phyloP scores from a whole-genome alignment of 2,329 filamentous ascomycete species.

The Hymenoscyphus fraxineus region DNA sequence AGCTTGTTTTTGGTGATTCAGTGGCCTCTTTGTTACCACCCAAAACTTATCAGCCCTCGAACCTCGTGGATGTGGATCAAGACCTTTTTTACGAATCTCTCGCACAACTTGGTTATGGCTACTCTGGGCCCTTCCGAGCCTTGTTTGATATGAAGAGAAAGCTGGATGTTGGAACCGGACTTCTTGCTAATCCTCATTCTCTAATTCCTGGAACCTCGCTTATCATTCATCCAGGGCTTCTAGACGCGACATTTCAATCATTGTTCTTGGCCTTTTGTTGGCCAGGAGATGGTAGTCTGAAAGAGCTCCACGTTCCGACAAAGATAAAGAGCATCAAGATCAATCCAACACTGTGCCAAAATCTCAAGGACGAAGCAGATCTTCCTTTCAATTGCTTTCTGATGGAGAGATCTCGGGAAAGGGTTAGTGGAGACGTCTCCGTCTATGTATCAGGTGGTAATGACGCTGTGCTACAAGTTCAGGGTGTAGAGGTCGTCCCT shows the following conservation, averaged over 20 bases:
- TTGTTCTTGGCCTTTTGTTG: slow-evolving; percentile 33
- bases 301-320: slow-evolving; percentile 25
- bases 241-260: slow-evolving; percentile 49
- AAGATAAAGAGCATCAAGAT: slow-evolving; percentile 22
- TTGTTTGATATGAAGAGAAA: slow-evolving; percentile 12
- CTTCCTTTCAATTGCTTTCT: slow-evolving; percentile 10
- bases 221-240: slow-evolving; percentile 50
- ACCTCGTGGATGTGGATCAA: slow-evolving; percentile 14
- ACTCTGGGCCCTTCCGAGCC: slow-evolving; percentile 14
- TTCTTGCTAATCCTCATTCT: slow-evolving; percentile 1
- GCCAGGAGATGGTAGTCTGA: slow-evolving; percentile 24
- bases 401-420: background rate
- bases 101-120: slow-evolving; percentile 16
- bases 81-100: slow-evolving; percentile 19
- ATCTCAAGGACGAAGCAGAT: slow-evolving; percentile 3
- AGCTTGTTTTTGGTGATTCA: slow-evolving; percentile 4
- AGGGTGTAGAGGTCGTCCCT: slow-evolving; percentile 22
- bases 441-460: slow-evolving; percentile 10
- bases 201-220: background rate
- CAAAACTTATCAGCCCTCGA: background rate
- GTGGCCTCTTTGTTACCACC: background rate
- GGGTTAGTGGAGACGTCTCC: slow-evolving; percentile 4
- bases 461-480: slow-evolving; percentile 24
- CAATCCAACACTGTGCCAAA: slow-evolving; percentile 20
- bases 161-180: slow-evolving; percentile 6